Evolutionary conservation across 108 stramenopile genomes (phyloP).

Genomic region (Fragilaria radians): DNA sequence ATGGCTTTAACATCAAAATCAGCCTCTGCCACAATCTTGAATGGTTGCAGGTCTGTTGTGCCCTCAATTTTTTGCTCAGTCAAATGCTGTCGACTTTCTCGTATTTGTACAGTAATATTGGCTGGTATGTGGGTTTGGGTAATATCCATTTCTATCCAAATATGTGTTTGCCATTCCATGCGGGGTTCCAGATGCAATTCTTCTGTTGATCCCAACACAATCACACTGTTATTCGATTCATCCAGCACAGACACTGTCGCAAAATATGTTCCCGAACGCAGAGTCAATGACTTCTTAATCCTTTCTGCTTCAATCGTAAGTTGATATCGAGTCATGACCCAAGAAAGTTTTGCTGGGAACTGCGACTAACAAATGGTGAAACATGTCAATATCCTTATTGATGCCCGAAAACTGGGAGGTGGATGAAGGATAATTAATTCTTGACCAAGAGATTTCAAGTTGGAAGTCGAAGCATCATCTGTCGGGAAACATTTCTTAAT

Average conservation of each 20-base stretch:
- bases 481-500: too few species aligned
- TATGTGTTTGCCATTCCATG: slow-evolving; percentile 21
- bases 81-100: not conserved
- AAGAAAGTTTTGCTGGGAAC: too few species aligned
- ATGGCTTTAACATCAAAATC: slow-evolving; percentile 23
- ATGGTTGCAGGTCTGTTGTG: not conserved
- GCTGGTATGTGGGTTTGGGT: slow-evolving; percentile 12
- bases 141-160: slow-evolving; percentile 27
- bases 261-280: not conserved
- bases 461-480: too few species aligned
- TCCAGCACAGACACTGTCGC: slow-evolving; percentile 4
- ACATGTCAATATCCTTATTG: too few species aligned
- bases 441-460: too few species aligned
- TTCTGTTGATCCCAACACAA: slow-evolving; percentile 31
- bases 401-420: too few species aligned
- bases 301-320: slow-evolving; percentile 3
- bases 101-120: slow-evolving; percentile 9
- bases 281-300: not conserved
- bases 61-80: slow-evolving; percentile 1
- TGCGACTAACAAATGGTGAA: too few species aligned
- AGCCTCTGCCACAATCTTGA: slow-evolving; percentile 18
- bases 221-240: slow-evolving; percentile 13
- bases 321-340: slow-evolving; percentile 2
- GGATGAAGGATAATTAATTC: too few species aligned
- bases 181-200: not conserved